Percentiles rank a stretch among this genome's conserved stretches.
Conservation (phyloP, 2,329 filamentous ascomycete species). For the Colletotrichum noveboracense region DNA sequence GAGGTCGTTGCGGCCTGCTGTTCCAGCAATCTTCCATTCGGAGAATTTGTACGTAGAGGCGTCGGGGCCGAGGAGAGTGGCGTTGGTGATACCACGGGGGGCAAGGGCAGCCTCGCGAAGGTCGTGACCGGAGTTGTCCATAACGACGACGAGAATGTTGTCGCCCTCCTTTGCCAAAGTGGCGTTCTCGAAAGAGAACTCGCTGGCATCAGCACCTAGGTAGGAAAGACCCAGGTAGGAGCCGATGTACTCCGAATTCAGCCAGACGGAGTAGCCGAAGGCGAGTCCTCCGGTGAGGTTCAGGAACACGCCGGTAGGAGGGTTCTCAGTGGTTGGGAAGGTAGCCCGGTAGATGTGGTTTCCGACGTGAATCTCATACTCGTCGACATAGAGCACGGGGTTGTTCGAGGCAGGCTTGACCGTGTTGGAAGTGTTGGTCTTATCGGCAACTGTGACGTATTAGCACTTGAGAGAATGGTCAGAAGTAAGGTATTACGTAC, state of each 20-base stretch:
- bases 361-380: slow-evolving; percentile 60
- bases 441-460: slow-evolving; percentile 43
- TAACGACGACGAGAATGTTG: slow-evolving; percentile 59
- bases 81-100: slow-evolving; percentile 57
- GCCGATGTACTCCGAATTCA: slow-evolving; percentile 62
- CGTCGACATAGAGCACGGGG: slow-evolving; percentile 61
- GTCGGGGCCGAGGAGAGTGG: slow-evolving; percentile 48
- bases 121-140: slow-evolving; percentile 67
- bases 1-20: slow-evolving; percentile 54
- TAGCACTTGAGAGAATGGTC: not conserved
- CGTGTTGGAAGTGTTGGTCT: slow-evolving; percentile 53
- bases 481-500: slow-evolving; percentile 26
- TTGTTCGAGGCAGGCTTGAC: slow-evolving; percentile 53
- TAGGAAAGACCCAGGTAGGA: slow-evolving; percentile 58
- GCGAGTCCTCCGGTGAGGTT: slow-evolving; percentile 58
- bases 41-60: slow-evolving; percentile 43
- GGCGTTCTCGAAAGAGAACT: slow-evolving; percentile 56
- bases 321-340: slow-evolving; percentile 43
- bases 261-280: slow-evolving; percentile 62
- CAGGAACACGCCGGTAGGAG: slow-evolving; percentile 50
- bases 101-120: slow-evolving; percentile 52
- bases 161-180: slow-evolving; percentile 42
- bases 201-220: slow-evolving; percentile 36
- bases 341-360: slow-evolving; percentile 60
- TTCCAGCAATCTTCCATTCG: slow-evolving; percentile 63